Percentiles rank a stretch among this genome's conserved stretches.
Conservation (phyloP, 768 basidiomycete species). For the Glaciozyma martinii region DNA sequence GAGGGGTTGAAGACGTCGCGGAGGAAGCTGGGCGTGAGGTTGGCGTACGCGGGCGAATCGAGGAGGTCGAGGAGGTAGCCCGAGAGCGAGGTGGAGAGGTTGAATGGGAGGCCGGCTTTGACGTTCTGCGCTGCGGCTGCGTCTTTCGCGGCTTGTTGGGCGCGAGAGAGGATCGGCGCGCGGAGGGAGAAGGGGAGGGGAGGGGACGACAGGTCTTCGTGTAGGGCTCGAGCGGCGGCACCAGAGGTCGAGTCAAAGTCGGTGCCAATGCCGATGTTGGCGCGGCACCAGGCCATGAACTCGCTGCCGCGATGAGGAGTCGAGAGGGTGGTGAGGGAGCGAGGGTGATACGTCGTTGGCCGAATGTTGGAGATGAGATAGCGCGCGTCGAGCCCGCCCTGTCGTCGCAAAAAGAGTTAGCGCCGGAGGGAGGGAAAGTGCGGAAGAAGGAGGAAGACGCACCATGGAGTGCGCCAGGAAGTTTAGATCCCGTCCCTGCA, state of each 20-base stretch:
- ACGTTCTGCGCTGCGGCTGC: not conserved
- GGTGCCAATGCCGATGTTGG: slow-evolving; percentile 79
- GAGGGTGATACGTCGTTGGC: slow-evolving; percentile 70
- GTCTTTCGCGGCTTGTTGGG: slow-evolving; percentile 21
- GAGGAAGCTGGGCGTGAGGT: slow-evolving; percentile 76
- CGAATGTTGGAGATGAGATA: slow-evolving; percentile 79
- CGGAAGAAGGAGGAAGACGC: not conserved
- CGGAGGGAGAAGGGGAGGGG: slow-evolving; percentile 42
- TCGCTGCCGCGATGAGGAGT: slow-evolving; percentile 95
- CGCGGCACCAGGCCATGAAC: slow-evolving; percentile 96
- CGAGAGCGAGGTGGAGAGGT: slow-evolving; percentile 72
- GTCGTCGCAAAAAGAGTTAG: not conserved
- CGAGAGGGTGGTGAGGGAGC: slow-evolving; percentile 77
- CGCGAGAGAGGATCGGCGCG: slow-evolving; percentile 42
- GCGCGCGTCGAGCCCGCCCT: slow-evolving; percentile 85
- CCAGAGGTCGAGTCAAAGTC: slow-evolving; percentile 36
- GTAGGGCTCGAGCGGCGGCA: slow-evolving; percentile 29
- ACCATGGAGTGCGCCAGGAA: slow-evolving; percentile 92
- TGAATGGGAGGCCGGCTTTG: slow-evolving; percentile 44
- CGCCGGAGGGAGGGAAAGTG: not conserved
- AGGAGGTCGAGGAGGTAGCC: slow-evolving; percentile 76
- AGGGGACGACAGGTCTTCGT: slow-evolving; percentile 27
- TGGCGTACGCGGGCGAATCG: slow-evolving; percentile 93
- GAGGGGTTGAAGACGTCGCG: slow-evolving; percentile 67
- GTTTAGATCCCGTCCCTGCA: slow-evolving; percentile 67